phyloP scores from a whole-genome alignment of 2,329 filamentous ascomycete genomes.

The Fusarium pseudocircinatum region DNA sequence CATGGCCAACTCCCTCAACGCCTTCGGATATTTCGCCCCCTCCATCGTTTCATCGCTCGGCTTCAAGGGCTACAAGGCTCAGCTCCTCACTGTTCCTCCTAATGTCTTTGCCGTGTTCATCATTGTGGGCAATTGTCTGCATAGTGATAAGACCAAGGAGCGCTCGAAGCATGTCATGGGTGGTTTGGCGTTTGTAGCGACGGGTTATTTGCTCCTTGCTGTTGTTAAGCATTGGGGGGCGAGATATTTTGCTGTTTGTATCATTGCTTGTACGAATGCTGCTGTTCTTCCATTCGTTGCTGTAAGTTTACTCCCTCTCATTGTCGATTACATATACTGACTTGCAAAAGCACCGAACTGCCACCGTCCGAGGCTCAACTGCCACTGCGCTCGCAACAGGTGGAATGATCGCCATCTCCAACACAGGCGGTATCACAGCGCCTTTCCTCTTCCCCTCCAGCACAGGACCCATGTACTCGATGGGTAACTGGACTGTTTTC shows the following conservation, averaged over 20 bases:
- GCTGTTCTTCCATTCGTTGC: slow-evolving; percentile 48
- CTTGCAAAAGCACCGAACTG: slow-evolving; percentile 44
- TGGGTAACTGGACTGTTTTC: slow-evolving; percentile 50
- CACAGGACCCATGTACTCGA: slow-evolving; percentile 46
- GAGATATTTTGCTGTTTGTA: slow-evolving; percentile 46
- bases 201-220: slow-evolving; percentile 45
- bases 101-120: slow-evolving; percentile 50
- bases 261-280: slow-evolving; percentile 48
- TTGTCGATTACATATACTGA: rapidly evolving
- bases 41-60: slow-evolving; percentile 50
- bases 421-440: slow-evolving; percentile 48
- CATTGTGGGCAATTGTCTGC: slow-evolving; percentile 46
- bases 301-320: slow-evolving; percentile 28
- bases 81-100: slow-evolving; percentile 50
- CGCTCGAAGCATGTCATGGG: slow-evolving; percentile 46
- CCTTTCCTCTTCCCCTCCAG: slow-evolving; percentile 47
- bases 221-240: slow-evolving; percentile 44
- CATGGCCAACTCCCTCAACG: slow-evolving; percentile 50
- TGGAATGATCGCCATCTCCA: slow-evolving; percentile 49
- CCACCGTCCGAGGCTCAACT: slow-evolving; percentile 46
- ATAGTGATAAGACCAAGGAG: slow-evolving; percentile 46
- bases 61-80: slow-evolving; percentile 47
- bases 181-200: slow-evolving; percentile 42
- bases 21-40: slow-evolving; percentile 49
- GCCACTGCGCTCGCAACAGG: slow-evolving; percentile 48